Conservation (phyloP, 2,329 filamentous ascomycete species). For the Hymenoscyphus fraxineus region DNA sequence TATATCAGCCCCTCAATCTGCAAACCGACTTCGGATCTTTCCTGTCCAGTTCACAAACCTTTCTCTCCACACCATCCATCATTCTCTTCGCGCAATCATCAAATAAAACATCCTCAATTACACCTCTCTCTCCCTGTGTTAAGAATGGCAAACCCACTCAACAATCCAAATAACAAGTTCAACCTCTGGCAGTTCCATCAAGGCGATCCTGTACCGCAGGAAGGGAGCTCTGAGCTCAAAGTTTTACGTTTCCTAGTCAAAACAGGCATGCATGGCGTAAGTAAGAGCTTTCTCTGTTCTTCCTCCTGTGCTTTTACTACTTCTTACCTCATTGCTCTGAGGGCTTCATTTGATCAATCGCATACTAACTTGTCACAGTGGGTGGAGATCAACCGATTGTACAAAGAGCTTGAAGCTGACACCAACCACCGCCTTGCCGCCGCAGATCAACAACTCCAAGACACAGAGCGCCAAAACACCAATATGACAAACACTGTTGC, state of each 20-base stretch:
- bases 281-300: no score
- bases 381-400: background rate
- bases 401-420: background rate
- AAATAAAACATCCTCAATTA: background rate
- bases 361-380: background rate
- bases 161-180: conserved; percentile 1
- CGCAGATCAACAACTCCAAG: background rate
- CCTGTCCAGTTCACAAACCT: background rate
- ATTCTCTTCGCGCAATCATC: background rate
- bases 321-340: no score
- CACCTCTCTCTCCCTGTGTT: background rate
- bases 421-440: background rate
- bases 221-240: background rate
- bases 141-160: background rate
- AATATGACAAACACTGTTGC: background rate
- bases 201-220: background rate
- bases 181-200: background rate
- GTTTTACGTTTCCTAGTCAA: background rate
- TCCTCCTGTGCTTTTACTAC: no score
- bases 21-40: background rate
- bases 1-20: background rate
- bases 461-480: background rate
- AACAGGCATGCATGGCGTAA: background rate
- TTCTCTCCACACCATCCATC: background rate
- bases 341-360: no score